Percentiles rank a stretch among this genome's conserved stretches.
Conservation (phyloP, 495 filamentous ascomycete species). For the Daldinia decipiens region DNA sequence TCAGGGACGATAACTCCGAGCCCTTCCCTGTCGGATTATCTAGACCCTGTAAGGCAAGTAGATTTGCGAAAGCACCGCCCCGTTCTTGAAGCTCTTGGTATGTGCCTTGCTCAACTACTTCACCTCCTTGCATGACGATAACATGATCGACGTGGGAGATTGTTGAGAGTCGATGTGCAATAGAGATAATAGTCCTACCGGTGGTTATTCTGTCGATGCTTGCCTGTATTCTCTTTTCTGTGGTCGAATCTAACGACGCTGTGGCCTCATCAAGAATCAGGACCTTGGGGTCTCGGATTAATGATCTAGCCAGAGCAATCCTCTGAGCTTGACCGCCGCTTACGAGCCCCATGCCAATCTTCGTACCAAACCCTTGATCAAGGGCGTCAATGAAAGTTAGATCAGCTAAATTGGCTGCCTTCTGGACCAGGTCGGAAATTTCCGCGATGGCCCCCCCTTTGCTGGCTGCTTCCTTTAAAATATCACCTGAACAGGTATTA, state of each 20-base stretch:
- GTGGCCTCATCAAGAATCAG: conserved; percentile 67
- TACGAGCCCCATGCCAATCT: conserved; percentile 56
- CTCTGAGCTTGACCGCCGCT: conserved; percentile 68
- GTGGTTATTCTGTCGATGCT: conserved; percentile 49
- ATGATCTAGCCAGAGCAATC: conserved; percentile 63
- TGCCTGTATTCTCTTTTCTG: conserved; percentile 47
- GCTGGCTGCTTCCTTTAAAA: conserved; percentile 33
- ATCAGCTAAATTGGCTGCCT: conserved; percentile 48
- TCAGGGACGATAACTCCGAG: conserved; percentile 20
- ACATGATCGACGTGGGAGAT: conserved; percentile 57
- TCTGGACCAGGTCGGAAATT: conserved; percentile 39
- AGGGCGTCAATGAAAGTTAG: conserved; percentile 48
- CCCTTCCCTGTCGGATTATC: conserved; percentile 16
- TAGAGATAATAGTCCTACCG: conserved; percentile 55
- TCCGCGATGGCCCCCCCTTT: conserved; percentile 37
- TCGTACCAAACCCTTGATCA: conserved; percentile 55
- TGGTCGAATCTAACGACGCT: conserved; percentile 46
- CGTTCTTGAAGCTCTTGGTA: conserved; percentile 49
- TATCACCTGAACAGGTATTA: conserved; percentile 1
- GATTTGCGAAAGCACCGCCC: conserved; percentile 50
- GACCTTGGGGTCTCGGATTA: conserved; percentile 56
- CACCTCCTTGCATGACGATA: conserved; percentile 50
- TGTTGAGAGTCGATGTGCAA: conserved; percentile 56
- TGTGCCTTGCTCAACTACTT: conserved; percentile 52
- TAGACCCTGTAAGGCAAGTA: conserved; percentile 46